Conservation (phyloP, 352 stramenopile genomes). For the Elongisporangium anandrum region DNA sequence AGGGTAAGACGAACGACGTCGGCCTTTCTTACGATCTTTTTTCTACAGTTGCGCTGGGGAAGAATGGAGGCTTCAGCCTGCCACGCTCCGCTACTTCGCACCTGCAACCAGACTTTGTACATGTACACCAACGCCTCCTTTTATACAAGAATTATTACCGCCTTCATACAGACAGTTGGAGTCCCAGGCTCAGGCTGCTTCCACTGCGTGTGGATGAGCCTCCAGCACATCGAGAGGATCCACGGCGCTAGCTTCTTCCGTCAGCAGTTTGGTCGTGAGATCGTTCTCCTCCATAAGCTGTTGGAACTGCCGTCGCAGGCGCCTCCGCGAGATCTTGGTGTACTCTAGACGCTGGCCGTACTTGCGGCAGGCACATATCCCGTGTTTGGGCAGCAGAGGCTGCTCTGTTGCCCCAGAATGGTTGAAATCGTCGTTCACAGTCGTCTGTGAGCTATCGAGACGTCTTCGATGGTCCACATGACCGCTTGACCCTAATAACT, state of each 20-base stretch:
- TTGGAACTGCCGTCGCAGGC: slow-evolving; percentile 19
- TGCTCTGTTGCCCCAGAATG: neutral
- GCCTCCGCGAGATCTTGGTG: slow-evolving; percentile 9
- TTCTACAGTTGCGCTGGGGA: neutral
- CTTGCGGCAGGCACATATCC: slow-evolving; percentile 31
- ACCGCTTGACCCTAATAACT: neutral
- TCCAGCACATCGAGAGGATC: neutral
- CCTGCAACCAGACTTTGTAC: no score
- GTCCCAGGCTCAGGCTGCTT: neutral
- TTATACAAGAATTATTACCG: neutral
- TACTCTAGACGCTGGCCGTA: slow-evolving; percentile 26
- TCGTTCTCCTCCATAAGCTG: slow-evolving; percentile 16
- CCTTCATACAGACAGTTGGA: neutral
- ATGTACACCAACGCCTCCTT: neutral
- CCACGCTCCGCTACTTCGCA: no score
- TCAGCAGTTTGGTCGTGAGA: slow-evolving; percentile 13
- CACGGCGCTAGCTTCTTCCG: neutral
- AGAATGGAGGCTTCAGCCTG: neutral
- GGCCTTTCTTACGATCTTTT: neutral
- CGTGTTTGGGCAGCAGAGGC: slow-evolving; percentile 7
- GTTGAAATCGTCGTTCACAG: slow-evolving; percentile 2
- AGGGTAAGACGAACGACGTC: neutral
- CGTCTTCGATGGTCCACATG: neutral
- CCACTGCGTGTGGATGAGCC: neutral
- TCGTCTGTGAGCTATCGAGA: slow-evolving; percentile 1